phyloP scores from a whole-genome alignment of 23 red algal species.

The Chondrus crispus region DNA sequence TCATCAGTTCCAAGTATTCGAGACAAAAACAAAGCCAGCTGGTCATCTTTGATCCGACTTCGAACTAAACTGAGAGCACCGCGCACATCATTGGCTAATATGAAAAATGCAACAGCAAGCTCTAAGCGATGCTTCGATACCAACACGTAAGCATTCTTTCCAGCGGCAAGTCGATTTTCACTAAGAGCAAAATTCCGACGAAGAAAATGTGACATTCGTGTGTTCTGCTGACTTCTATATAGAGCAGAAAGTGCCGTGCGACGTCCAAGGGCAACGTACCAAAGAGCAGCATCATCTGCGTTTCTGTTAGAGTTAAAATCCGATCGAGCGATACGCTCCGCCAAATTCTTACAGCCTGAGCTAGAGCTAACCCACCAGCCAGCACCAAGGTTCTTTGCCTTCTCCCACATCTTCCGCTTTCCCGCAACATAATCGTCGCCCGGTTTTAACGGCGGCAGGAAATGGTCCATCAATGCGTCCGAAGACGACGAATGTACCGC shows the following conservation, averaged over 20 bases:
- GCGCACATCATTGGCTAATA: slow-evolving; percentile 50
- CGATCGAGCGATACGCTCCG: slow-evolving; percentile 52
- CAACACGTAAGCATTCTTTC: slow-evolving; percentile 84
- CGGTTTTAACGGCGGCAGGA: not conserved
- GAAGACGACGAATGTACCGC: slow-evolving; percentile 64
- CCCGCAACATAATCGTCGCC: not conserved
- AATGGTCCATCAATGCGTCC: slow-evolving; percentile 67
- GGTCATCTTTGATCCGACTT: slow-evolving; percentile 53
- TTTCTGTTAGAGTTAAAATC: slow-evolving; percentile 34
- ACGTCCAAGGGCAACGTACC: slow-evolving; percentile 56
- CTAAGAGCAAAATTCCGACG: slow-evolving; percentile 35
- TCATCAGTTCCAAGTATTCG: slow-evolving; percentile 31
- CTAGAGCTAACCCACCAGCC: slow-evolving; percentile 64
- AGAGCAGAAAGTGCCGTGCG: slow-evolving; percentile 40
- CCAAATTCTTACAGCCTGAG: slow-evolving; percentile 26
- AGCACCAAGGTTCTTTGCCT: slow-evolving; percentile 29
- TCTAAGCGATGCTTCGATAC: slow-evolving; percentile 72
- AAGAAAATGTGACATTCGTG: slow-evolving; percentile 60
- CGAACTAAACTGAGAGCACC: slow-evolving; percentile 53
- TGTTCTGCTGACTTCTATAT: slow-evolving; percentile 45
- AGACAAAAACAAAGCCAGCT: slow-evolving; percentile 63
- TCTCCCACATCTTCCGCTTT: slow-evolving; percentile 29
- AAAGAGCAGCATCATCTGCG: slow-evolving; percentile 63
- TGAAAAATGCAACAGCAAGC: slow-evolving; percentile 73
- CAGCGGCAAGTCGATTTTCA: slow-evolving; percentile 55